Evolutionary conservation across 345 rosid species (phyloP), one percentile per base, ranked within the genome.

Genomic region (Arabis hirsuta): DNA sequence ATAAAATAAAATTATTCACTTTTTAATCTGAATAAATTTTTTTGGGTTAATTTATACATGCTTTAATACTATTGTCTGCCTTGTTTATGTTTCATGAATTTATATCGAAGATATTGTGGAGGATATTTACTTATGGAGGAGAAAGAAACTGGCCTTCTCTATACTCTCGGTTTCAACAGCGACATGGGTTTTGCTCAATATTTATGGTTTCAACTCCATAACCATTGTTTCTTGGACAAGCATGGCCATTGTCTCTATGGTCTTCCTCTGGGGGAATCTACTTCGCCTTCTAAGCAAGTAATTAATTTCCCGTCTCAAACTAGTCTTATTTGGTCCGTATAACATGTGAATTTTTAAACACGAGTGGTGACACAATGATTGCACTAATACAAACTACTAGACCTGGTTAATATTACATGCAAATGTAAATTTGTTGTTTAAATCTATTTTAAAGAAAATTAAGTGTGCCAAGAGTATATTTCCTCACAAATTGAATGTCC

Each of bases 261-360:
- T 83, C 44, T 88, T 82, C 78, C 58, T 80, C 7, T 86, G 79
- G 82, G 87, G 86, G 16, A 84, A 72, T 66, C 12, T 82, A 24
- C 70, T 80, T 19, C 79, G 87, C 72, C 83, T 86, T 75, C 52
- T 86, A 1, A 76, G 86, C 79, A 84, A 86, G 90, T 83, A 84
- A 55, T 14, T 19, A 20, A 39, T 11, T 16, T 20, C 13, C 22
- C 12, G 0, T 38, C 29, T 24, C 32, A 44, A 12, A 34, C 2
- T 50, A 9, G 7, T 36, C 10, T 36, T 36, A 8, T 8, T 36
- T 32, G 36, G 36, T 32, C 36, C 4, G 24, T 22, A 22, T 22
- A 22, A 22, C 24, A 22, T 22, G 24, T 22, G 2, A 22, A 22
- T 22, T 29, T 29, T 29, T 29, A 4, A 29, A 29, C 32, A 29